phyloP scores from a whole-genome alignment of 116 monocot genomes.

The Phalaenopsis hybrid region DNA sequence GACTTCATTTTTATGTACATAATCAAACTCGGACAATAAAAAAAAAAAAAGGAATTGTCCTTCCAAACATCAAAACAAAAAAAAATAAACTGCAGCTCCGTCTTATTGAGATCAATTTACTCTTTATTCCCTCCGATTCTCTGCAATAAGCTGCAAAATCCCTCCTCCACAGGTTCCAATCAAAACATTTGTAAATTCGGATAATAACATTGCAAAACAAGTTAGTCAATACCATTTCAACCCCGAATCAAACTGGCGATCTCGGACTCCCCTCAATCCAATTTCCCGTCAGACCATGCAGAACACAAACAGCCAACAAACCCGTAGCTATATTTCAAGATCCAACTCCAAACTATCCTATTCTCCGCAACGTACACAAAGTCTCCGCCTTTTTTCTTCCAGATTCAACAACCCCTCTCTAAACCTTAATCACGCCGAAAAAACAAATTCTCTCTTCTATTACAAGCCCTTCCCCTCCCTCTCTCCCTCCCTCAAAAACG shows the following conservation, averaged over 20 bases:
- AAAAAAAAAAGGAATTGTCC: not conserved
- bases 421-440: not conserved
- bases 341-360: not conserved
- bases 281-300: constrained; percentile 2
- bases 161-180: not conserved
- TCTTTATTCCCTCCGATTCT: not conserved
- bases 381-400: not conserved
- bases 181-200: not conserved
- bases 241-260: not conserved
- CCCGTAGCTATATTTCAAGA: not conserved
- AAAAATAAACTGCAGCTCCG: not conserved
- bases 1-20: not conserved
- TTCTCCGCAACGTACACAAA: not conserved
- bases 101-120: not conserved
- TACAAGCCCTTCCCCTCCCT: not conserved
- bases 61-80: not conserved
- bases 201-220: not conserved
- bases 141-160: not conserved
- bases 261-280: constrained; percentile 2
- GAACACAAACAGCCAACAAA: constrained; percentile 4
- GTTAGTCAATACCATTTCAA: constrained; percentile 25
- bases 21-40: not conserved
- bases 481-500: not conserved
- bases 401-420: not conserved
- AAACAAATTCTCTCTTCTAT: not conserved